These are phyloP conservation scores for Cordyceps militaris DNA, from an alignment of 2,329 filamentous ascomycete genomes.

Conservation along the genomic window DNA sequence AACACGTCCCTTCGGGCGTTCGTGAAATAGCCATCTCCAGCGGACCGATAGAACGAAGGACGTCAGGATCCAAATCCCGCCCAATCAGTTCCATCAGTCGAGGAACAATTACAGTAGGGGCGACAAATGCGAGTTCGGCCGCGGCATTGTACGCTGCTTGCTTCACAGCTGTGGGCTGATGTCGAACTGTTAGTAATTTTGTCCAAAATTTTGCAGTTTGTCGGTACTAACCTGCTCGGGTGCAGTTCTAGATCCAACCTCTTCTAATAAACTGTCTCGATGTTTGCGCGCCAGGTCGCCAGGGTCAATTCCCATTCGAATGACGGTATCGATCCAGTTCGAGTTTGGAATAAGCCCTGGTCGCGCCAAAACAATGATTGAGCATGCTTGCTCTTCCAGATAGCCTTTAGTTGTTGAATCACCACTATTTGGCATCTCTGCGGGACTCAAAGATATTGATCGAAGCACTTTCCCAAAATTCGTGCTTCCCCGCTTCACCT, in stretches of 20 bases:
- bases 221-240: slow-evolving; percentile 40
- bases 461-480: slow-evolving; percentile 56
- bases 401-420: slow-evolving; percentile 37
- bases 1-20: slow-evolving; percentile 80
- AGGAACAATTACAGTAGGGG: slow-evolving; percentile 73
- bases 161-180: slow-evolving; percentile 39
- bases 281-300: slow-evolving; percentile 64
- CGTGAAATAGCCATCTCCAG: slow-evolving; percentile 90
- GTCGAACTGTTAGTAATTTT: slow-evolving; percentile 13
- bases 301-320: slow-evolving; percentile 75
- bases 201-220: background rate
- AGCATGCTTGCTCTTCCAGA: slow-evolving; percentile 65
- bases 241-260: slow-evolving; percentile 50
- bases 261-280: slow-evolving; percentile 56
- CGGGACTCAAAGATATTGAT: slow-evolving; percentile 54
- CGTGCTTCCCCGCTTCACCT: slow-evolving; percentile 59
- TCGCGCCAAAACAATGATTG: slow-evolving; percentile 70
- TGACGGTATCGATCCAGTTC: slow-evolving; percentile 84
- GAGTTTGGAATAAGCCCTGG: slow-evolving; percentile 68
- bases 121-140: slow-evolving; percentile 88
- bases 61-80: slow-evolving; percentile 62
- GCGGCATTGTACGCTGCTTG: slow-evolving; percentile 75
- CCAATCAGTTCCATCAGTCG: slow-evolving; percentile 67
- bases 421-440: slow-evolving; percentile 39
- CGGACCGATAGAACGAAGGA: slow-evolving; percentile 67